Evolutionary conservation across 2,329 filamentous ascomycete genomes (phyloP).

Genomic region (Penicillium nordicum): DNA sequence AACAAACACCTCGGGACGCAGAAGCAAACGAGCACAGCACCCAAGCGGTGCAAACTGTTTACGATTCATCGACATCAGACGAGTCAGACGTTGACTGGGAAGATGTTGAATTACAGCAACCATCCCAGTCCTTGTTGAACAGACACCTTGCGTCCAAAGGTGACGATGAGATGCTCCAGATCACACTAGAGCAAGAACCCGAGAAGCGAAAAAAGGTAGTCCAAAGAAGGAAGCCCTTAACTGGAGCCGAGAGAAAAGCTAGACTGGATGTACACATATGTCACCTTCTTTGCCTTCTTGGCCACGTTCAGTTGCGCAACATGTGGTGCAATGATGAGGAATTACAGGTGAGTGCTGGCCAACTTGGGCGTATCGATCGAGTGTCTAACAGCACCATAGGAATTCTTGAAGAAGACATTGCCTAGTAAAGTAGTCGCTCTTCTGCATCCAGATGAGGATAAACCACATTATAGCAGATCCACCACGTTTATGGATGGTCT

Average conservation of each 20-base stretch:
- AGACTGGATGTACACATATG: slow-evolving; percentile 79
- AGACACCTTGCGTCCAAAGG: slow-evolving; percentile 2
- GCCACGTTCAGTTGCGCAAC: slow-evolving; percentile 74
- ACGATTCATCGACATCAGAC: slow-evolving; percentile 48
- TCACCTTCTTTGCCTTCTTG: slow-evolving; percentile 78
- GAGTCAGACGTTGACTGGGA: slow-evolving; percentile 65
- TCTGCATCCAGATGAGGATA: slow-evolving; percentile 63
- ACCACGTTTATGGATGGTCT: slow-evolving; percentile 76
- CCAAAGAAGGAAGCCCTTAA: slow-evolving; percentile 51
- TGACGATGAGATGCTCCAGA: slow-evolving; percentile 32
- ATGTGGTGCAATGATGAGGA: slow-evolving; percentile 78
- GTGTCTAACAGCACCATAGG: slow-evolving; percentile 22
- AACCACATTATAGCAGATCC: slow-evolving; percentile 72
- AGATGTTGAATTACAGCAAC: slow-evolving; percentile 50
- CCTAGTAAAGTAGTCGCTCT: slow-evolving; percentile 62
- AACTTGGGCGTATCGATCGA: neutral
- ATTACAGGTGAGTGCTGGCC: slow-evolving; percentile 54
- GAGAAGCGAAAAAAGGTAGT: slow-evolving; percentile 23
- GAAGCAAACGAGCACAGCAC: slow-evolving; percentile 8
- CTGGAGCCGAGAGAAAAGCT: slow-evolving; percentile 55
- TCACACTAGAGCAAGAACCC: slow-evolving; percentile 36
- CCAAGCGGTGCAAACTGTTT: slow-evolving; percentile 31
- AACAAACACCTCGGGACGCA: slow-evolving; percentile 13
- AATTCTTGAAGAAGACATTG: slow-evolving; percentile 61
- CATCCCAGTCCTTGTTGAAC: slow-evolving; percentile 18